These are phyloP conservation scores for Ajuga chamaepitys DNA, from an alignment of 257 asterid species.

Conservation along the genomic window DNA sequence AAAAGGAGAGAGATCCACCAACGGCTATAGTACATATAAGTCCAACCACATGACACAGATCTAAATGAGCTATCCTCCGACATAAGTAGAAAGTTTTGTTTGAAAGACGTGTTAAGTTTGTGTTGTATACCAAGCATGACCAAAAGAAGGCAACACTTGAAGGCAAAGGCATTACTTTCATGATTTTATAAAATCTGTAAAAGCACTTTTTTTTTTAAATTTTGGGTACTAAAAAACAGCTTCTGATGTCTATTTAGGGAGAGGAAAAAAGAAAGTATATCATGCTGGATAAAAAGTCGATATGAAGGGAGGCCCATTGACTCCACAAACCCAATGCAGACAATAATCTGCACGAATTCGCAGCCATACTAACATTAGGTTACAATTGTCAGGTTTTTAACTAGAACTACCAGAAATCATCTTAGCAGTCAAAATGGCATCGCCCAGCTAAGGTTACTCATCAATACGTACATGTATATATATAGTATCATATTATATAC, in stretches of 20 bases:
- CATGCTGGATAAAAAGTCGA: neutral
- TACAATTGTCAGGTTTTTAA: neutral
- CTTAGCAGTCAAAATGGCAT: neutral
- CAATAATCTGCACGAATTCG: neutral
- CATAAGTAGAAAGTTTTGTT: neutral
- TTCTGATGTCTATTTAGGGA: neutral
- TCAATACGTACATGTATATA: neutral
- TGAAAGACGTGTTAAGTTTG: neutral
- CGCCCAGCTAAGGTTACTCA: neutral
- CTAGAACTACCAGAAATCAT: neutral
- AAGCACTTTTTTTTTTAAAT: neutral
- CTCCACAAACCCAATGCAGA: neutral
- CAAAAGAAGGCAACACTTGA: neutral
- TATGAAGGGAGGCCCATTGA: neutral
- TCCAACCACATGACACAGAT: constrained; percentile 11
- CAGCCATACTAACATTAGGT: neutral
- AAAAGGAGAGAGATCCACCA: constrained; percentile 19
- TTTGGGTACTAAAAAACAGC: neutral
- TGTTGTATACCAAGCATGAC: neutral
- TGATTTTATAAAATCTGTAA: neutral
- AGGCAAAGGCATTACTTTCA: neutral
- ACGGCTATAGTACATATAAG: constrained; percentile 13
- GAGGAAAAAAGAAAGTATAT: neutral
- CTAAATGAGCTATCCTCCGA: neutral
- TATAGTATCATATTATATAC: neutral